phyloP scores from a whole-genome alignment of 495 filamentous ascomycete genomes.

The Cenococcum geophilum region DNA sequence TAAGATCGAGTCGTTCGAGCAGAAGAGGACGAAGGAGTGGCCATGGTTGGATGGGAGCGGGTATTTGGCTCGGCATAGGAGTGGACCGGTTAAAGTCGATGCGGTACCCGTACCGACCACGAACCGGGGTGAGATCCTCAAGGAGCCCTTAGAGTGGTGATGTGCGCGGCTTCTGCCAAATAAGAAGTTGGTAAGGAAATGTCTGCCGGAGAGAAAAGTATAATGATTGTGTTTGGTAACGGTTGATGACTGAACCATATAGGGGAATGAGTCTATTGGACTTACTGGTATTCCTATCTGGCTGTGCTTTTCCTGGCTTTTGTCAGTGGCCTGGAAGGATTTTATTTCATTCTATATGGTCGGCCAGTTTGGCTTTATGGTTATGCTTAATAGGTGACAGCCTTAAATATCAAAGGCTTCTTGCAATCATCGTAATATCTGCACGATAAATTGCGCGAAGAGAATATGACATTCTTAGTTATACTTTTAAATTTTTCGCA shows the following conservation, averaged over 20 bases:
- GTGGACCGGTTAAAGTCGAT: constrained; percentile 63
- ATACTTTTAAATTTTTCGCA: too few relatives aligned
- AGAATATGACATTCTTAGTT: too few relatives aligned
- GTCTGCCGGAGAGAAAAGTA: background rate
- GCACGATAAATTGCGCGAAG: too few relatives aligned
- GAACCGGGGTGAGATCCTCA: constrained; percentile 77
- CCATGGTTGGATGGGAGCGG: constrained; percentile 89
- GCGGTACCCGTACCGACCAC: constrained; percentile 83
- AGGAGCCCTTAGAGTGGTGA: constrained; percentile 91
- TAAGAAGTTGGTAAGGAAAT: background rate
- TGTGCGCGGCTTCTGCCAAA: background rate
- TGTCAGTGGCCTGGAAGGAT: too few relatives aligned
- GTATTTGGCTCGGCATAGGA: constrained; percentile 67
- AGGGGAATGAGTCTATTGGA: background rate
- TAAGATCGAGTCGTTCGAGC: constrained; percentile 81
- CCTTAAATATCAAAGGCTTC: too few relatives aligned
- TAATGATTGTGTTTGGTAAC: background rate
- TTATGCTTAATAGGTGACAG: too few relatives aligned
- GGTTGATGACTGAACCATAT: background rate
- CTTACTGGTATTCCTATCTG: background rate
- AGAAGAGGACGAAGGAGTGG: constrained; percentile 64
- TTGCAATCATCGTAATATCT: too few relatives aligned
- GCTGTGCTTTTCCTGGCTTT: too few relatives aligned
- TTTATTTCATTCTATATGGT: too few relatives aligned
- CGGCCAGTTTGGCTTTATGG: too few relatives aligned